Evolutionary conservation across 1,139 yeast genomes (phyloP).

Genomic region (Nakaseomyces kungkrabaensis): DNA sequence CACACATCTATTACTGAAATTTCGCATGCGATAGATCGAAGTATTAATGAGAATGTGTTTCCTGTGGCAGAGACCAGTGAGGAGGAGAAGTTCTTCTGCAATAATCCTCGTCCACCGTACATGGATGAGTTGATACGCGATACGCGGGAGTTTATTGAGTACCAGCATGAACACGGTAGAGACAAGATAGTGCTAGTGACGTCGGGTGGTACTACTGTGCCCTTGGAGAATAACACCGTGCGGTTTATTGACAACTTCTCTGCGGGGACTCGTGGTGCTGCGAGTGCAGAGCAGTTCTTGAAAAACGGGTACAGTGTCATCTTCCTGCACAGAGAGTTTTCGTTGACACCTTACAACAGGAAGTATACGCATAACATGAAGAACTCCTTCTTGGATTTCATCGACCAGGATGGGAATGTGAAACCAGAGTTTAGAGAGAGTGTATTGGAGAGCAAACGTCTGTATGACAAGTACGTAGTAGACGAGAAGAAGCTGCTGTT

Average conservation of each 20-base stretch:
- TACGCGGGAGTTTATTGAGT: conserved; percentile 49
- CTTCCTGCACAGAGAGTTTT: conserved; percentile 84
- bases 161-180: conserved; percentile 35
- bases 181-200: conserved; percentile 72
- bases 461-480: conserved; percentile 48
- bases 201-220: conserved; percentile 98
- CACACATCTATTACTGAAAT: conserved; percentile 67
- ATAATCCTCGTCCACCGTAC: conserved; percentile 67
- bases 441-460: conserved; percentile 55
- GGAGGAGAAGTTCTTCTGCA: conserved; percentile 64
- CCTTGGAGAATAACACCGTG: conserved; percentile 91
- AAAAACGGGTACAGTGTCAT: conserved; percentile 84
- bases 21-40: conserved; percentile 66
- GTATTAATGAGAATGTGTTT: conserved; percentile 47
- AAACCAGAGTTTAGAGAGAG: conserved; percentile 50
- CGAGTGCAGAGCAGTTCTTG: conserved; percentile 85
- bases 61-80: conserved; percentile 69
- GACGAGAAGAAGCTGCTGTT: conserved; percentile 37
- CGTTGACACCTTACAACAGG: conserved; percentile 82
- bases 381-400: conserved; percentile 75
- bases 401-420: conserved; percentile 47
- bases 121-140: conserved; percentile 49
- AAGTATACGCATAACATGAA: conserved; percentile 73
- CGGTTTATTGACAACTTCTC: conserved; percentile 93
- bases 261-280: conserved; percentile 97